Base-by-base conservation (phyloP, 306 rosid genomes). In the Casuarina glauca region DNA sequence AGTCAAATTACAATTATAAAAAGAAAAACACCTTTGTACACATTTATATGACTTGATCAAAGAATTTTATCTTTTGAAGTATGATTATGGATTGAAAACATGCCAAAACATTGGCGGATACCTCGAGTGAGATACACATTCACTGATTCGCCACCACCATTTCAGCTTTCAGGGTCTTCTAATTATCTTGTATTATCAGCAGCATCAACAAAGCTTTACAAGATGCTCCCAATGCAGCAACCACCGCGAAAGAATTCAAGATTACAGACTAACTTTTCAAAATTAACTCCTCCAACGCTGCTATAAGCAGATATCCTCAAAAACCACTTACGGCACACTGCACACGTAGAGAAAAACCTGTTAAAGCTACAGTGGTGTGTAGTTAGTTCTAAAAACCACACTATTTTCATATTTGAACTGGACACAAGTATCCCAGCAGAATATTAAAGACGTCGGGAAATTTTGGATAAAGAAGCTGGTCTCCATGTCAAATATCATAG, bases 141-240 rank as follows among this genome's bases (percentile, higher is more conserved):
- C 64, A 73, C 83, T 80, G 49, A 54, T 46, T 62, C 77, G 75
- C 45, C 84, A 73, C 49, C 81, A 44, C 62, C 52, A 44, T 73
- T 74, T 45, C 83, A 70, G 74, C 81, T 39, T 69, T 76, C 46
- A 84, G 73, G 39, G 55, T 63, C 78, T 79, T 76, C 73, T 81
- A 53, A 67, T 81, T 71, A 81, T 61, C 66, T 26, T 62, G 76
- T 72, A 81, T 78, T 69, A 72, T 45, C 38, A 49, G 76, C 81
- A 81, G 85, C 85, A 81, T 81, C 80, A 66, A 79, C 85, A 74
- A 82, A 45, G 82, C 83, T 86, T 86, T 86, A 88, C 88, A 88
- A 82, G 82, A 85, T 85, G 85, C 88, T 75, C 86, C 87, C 45
- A 49, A 74, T 48, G 76, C 69, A 74, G 76, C 74, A 44, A 68